phyloP scores from a whole-genome alignment of 441 rosid genomes.

The Corymbia calophylla region DNA sequence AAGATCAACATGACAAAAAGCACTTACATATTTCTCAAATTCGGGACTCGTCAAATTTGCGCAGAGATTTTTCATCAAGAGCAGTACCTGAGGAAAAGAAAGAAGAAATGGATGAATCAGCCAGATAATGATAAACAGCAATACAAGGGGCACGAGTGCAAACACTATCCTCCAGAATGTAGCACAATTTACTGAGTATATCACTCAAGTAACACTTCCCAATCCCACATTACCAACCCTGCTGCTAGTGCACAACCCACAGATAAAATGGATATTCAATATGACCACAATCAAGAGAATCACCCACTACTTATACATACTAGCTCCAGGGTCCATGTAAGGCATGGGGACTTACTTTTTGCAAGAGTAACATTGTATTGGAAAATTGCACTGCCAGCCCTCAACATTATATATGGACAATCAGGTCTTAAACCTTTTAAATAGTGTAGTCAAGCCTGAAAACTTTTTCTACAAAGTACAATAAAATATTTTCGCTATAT shows the following conservation, averaged over 20 bases:
- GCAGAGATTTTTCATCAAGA: slow-evolving; percentile 7
- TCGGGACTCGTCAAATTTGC: slow-evolving; percentile 3
- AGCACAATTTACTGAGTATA: not conserved
- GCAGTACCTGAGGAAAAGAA: not conserved
- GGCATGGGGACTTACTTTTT: not conserved
- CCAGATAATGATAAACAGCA: not conserved
- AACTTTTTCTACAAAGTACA: not conserved
- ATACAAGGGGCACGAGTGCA: not conserved
- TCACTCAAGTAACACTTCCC: not conserved
- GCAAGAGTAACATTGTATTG: not conserved
- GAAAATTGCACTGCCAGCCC: not conserved
- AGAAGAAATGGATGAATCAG: not conserved
- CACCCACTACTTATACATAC: not conserved
- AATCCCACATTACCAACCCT: not conserved
- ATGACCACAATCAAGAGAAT: not conserved
- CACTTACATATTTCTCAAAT: slow-evolving; percentile 8
- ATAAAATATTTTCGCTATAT: not conserved
- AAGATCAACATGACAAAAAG: not conserved
- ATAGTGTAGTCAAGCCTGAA: not conserved
- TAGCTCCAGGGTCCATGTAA: not conserved
- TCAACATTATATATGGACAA: not conserved
- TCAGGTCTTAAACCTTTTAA: not conserved
- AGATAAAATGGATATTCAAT: not conserved
- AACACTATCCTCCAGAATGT: not conserved
- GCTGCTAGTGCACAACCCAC: not conserved